These are phyloP conservation scores for Betula pendula DNA, from an alignment of 306 rosid species.

Conservation along the genomic window DNA sequence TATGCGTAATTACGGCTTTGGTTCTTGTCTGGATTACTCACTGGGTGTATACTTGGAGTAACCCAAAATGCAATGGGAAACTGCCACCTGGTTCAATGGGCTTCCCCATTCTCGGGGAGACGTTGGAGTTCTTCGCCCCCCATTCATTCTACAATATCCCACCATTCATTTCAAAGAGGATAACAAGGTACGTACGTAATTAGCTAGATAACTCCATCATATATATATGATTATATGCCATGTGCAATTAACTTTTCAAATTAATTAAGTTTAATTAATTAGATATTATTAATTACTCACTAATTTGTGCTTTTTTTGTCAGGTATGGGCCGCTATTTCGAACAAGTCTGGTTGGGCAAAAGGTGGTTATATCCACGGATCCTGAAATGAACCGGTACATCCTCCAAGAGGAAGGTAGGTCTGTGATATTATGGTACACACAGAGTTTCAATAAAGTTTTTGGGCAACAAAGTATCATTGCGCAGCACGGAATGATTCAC, in stretches of 20 bases:
- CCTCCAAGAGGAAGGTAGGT: conserved; percentile 1
- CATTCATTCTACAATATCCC: background rate
- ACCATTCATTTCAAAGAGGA: conserved; percentile 1
- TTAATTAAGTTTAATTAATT: no score
- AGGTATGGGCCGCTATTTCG: conserved; percentile 14
- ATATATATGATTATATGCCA: no score
- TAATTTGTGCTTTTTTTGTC: background rate
- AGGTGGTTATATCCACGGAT: background rate
- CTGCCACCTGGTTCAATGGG: conserved; percentile 31
- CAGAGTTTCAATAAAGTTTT: background rate
- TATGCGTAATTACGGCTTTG: background rate
- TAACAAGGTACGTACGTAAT: background rate
- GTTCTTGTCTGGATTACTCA: background rate
- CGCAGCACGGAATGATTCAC: background rate
- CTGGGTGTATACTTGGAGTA: background rate
- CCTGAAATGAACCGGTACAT: conserved; percentile 5
- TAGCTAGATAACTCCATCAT: no score
- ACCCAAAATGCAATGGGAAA: conserved; percentile 23
- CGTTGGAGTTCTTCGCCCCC: background rate
- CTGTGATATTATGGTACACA: conserved; percentile 1
- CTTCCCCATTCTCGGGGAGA: conserved; percentile 13
- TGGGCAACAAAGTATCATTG: background rate
- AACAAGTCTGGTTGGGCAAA: conserved; percentile 1
- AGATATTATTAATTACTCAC: no score
- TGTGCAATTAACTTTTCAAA: no score